Conservation (phyloP, 148 eudicot genomes). For the Rhododendron henanense region DNA sequence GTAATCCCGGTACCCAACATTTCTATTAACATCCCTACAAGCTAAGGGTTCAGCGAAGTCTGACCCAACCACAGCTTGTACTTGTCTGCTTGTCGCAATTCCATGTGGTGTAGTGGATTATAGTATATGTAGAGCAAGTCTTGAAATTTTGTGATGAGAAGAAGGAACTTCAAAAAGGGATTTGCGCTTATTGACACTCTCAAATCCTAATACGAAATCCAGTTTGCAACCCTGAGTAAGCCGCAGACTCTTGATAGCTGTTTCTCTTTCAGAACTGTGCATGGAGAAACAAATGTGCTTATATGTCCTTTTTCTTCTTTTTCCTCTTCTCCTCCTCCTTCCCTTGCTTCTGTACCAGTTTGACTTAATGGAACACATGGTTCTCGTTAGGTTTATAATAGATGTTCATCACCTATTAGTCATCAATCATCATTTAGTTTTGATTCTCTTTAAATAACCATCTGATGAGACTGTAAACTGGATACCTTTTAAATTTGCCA, state of each 20-base stretch:
- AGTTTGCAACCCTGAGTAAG: neutral
- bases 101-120: neutral
- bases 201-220: neutral
- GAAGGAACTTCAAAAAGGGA: neutral
- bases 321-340: neutral
- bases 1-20: neutral
- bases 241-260: neutral
- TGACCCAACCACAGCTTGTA: neutral
- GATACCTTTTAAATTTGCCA: neutral
- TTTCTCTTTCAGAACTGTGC: neutral
- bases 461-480: neutral
- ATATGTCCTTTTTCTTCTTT: neutral
- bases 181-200: neutral
- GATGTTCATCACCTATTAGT: neutral
- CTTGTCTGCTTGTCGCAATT: neutral
- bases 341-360: neutral
- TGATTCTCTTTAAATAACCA: neutral
- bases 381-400: neutral
- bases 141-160: neutral
- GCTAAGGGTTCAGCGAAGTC: neutral
- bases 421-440: neutral
- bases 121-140: neutral
- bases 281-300: neutral
- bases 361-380: neutral
- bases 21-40: neutral